Conservation (phyloP, 805 yeast species). For the Maudiozyma barnettii region DNA sequence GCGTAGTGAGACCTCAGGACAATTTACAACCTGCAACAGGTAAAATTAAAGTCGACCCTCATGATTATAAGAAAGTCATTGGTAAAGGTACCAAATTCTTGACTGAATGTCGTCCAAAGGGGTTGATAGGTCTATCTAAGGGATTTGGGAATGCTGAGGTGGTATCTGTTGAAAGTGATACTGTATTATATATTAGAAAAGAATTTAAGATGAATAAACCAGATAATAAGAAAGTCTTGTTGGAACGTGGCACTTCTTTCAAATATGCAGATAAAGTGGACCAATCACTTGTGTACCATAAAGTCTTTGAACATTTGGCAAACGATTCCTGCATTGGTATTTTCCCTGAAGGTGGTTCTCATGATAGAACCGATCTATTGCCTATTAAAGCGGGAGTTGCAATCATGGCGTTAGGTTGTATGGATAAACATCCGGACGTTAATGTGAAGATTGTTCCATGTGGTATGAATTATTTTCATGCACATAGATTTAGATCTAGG, state of each 20-base stretch:
- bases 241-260: constrained; percentile 46
- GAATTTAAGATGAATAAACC: constrained; percentile 53
- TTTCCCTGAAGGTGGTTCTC: constrained; percentile 97
- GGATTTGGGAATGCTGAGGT: constrained; percentile 71
- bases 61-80: constrained; percentile 40
- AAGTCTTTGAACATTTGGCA: constrained; percentile 75
- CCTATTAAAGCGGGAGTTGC: constrained; percentile 97
- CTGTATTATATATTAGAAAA: constrained; percentile 55
- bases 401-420: constrained; percentile 93
- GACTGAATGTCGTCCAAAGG: constrained; percentile 47
- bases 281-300: constrained; percentile 73
- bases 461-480: constrained; percentile 95
- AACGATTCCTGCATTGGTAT: constrained; percentile 80
- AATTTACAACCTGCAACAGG: constrained; percentile 63
- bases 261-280: constrained; percentile 77
- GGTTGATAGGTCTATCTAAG: constrained; percentile 67
- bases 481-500: constrained; percentile 89
- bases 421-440: constrained; percentile 64
- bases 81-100: constrained; percentile 59
- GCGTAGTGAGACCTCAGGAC: constrained; percentile 91
- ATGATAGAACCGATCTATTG: constrained; percentile 80
- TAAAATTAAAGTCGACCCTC: constrained; percentile 43
- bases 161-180: constrained; percentile 57
- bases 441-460: constrained; percentile 88
- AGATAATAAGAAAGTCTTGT: constrained; percentile 33